These are phyloP conservation scores for Ophiostoma populinum DNA, from an alignment of 2,329 filamentous ascomycete genomes.

Conservation along the genomic window DNA sequence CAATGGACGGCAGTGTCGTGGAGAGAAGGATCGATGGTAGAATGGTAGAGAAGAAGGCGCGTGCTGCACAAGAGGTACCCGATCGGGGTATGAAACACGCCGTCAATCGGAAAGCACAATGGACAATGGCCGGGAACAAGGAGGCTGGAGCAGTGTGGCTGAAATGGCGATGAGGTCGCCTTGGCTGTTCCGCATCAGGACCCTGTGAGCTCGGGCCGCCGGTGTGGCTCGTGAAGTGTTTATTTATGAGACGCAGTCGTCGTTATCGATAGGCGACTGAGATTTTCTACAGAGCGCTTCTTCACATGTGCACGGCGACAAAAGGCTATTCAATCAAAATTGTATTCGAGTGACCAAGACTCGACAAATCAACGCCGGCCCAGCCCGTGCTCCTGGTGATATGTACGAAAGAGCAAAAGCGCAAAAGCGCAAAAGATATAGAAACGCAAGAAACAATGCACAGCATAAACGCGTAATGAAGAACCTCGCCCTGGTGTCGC, in stretches of 20 bases:
- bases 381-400: conserved; percentile 7
- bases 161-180: too few species aligned
- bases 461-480: conserved; percentile 1
- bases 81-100: neutral
- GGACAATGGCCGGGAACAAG: too few species aligned
- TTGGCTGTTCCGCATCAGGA: too few species aligned
- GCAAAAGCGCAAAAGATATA: neutral
- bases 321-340: neutral
- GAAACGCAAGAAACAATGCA: neutral
- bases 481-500: too few species aligned
- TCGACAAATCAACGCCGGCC: conserved; percentile 10
- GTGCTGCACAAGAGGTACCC: neutral
- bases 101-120: too few species aligned
- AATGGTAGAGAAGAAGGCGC: neutral
- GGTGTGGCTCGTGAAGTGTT: too few species aligned
- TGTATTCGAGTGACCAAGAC: conserved; percentile 6
- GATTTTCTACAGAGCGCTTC: too few species aligned
- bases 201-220: too few species aligned
- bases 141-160: too few species aligned
- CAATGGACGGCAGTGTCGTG: neutral
- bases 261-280: too few species aligned
- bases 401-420: neutral
- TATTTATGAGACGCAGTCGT: too few species aligned
- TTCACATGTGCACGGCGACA: neutral
- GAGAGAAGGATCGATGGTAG: neutral